Base-by-base conservation (phyloP, 768 basidiomycete species). In the Gloeostereum incarnatum region DNA sequence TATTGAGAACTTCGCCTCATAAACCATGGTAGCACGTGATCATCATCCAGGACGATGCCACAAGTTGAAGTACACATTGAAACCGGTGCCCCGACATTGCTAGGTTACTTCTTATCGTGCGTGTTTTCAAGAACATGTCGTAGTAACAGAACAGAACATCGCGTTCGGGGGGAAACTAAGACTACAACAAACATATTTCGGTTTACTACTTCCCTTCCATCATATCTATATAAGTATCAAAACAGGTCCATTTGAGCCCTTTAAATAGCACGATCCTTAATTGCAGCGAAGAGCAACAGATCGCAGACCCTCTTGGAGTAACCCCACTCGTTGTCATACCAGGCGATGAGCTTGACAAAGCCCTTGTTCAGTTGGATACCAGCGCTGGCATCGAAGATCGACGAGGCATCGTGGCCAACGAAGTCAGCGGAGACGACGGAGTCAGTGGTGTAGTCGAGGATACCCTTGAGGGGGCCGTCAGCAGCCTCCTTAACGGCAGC, bases 271-370 rank as follows among this genome's bases (percentile, higher is more conserved):
- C 58, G 58, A 49, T 96, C 93, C 61, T 76, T 73, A 66, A 73
- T 70, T 45, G 92, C 88, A 45, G 77, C 81, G 65, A 61, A 89
- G 47, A 77, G 66, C 58, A 98, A 65, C 40, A 98, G 74, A 60
- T 98, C 94, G 64, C 81, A 80, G 38, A 94, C 92, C 57, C 92
- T 82, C 59, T 68, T 78, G 32, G 90, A 93, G 80, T 96, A 97
- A 14, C 90, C 83, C 82, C 81, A 89, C 65, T 91, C 86, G 63
- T 90, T 91, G 65, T 89, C 86, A 71, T 89, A 93, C 91, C 93
- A 96, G 30, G 86, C 59, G 58, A 98, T 81, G 53, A 96, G 78
- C 78, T 98, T 98, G 71, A 97, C 86, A 53, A 98, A 97, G 66
- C 81, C 81, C 45, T 66, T 53, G 80, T 85, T 96, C 58, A 98